phyloP scores from a whole-genome alignment of 1,284 basidiomycete genomes.

The Vanrija sp. region DNA sequence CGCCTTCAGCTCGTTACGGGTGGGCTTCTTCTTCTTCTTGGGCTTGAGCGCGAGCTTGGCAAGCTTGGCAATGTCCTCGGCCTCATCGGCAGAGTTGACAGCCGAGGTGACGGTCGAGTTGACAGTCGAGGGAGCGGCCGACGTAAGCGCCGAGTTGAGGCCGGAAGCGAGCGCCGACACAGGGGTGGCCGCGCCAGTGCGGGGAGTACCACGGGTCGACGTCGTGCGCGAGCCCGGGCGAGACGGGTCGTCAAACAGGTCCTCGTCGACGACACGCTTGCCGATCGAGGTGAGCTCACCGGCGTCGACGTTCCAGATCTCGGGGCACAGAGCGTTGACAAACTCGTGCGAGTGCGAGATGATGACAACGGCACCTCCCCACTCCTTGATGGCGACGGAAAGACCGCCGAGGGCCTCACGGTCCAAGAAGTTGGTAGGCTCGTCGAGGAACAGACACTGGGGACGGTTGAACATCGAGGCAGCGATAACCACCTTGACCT shows the following conservation, averaged over 20 bases:
- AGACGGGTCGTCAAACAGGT: conserved; percentile 57
- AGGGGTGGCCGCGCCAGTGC: conserved; percentile 42
- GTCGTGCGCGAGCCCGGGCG: conserved; percentile 36
- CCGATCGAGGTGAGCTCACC: conserved; percentile 77
- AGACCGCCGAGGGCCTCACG: conserved; percentile 62
- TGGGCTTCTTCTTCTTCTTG: conserved; percentile 82
- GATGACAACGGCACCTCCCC: conserved; percentile 94
- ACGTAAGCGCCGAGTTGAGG: conserved; percentile 25
- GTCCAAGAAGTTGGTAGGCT: conserved; percentile 97
- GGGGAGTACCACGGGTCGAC: conserved; percentile 43
- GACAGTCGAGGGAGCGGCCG: conserved; percentile 48
- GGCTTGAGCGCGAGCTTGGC: conserved; percentile 46
- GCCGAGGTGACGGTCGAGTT: not conserved
- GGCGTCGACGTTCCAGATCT: conserved; percentile 55
- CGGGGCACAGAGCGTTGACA: conserved; percentile 73
- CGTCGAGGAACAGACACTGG: conserved; percentile 59
- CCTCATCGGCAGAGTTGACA: conserved; percentile 27
- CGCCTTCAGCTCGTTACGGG: conserved; percentile 84
- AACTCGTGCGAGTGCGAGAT: conserved; percentile 95
- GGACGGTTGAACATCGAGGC: conserved; percentile 86
- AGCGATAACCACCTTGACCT: conserved; percentile 94
- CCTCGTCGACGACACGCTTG: conserved; percentile 78
- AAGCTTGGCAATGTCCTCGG: conserved; percentile 47
- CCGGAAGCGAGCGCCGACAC: conserved; percentile 34
- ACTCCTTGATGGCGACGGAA: conserved; percentile 92